Base-by-base conservation (phyloP, 2,329 filamentous ascomycete genomes). In the Talaromyces albobiverticillius region DNA sequence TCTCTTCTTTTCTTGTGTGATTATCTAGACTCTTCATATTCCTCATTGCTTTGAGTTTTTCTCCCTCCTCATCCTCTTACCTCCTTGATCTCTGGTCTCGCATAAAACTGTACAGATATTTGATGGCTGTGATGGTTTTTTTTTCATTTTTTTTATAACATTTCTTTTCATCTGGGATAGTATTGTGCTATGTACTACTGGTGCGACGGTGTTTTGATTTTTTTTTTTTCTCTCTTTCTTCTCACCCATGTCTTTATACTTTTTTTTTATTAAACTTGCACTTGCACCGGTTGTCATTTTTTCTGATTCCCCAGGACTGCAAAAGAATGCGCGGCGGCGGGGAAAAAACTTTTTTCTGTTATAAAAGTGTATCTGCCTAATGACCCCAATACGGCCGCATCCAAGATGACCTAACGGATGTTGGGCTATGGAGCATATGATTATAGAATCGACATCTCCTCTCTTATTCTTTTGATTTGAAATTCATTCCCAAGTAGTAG, bases 11-110 rank as follows among this genome's bases (percentile, higher is more conserved):
- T 46, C 51, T 36, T 53, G 41, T 53, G 51, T 42, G 56, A 51
- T 51, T 59, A 50, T 22, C 43, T 61, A 51, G 52, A 50, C 32
- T 46, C 11, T 46, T 34, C 29, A n/a, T 46, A 53, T 53, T 53
- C n/a, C 56, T 48, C 18, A 25, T 34, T 40, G 38, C 16, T 18
- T 41, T 29, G 10, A 10, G 10, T 10, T 45, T 25, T 51, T 57
- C 52, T 53, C 59, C 58, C 60, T 57, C 59, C 57, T 63, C 60
- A 62, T 64, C 59, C 57, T 61, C 61, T 63, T n/a, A n/a, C n/a
- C n/a, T n/a, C n/a, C 57, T 49, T 57, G 41, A 40, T 53, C 38
- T 61, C 58, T 47, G 53, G 60, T 59, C 36, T 47, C 47, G 41
- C 53, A 55, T 55, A 51, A 41, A 45, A 41, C 36, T 55, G 53